phyloP scores from a whole-genome alignment of 176 grass and related monocot genomes.

The Carex parvula region DNA sequence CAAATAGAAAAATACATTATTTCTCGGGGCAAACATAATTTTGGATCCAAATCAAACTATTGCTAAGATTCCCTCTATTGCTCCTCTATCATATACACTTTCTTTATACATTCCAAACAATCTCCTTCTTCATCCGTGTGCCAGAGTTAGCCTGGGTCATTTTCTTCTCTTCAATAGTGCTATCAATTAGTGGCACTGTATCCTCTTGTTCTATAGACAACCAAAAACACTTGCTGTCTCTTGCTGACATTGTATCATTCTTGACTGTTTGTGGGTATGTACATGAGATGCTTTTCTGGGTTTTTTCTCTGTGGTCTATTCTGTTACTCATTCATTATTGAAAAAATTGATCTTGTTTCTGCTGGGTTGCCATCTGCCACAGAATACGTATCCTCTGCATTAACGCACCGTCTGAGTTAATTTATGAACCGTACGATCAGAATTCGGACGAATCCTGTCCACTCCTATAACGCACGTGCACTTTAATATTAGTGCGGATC shows the following conservation, averaged over 20 bases:
- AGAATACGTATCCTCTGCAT: no score
- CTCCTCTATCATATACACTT: neutral
- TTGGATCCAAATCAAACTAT: neutral
- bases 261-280: conserved; percentile 28
- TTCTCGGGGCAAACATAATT: neutral
- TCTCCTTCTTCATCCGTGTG: neutral
- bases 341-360: conserved; percentile 17
- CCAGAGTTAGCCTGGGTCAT: no score
- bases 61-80: neutral
- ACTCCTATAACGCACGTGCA: no score
- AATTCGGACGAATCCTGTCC: no score
- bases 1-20: neutral
- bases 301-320: conserved; percentile 24
- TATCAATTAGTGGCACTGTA: neutral
- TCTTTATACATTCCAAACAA: neutral
- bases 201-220: conserved; percentile 2
- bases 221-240: conserved; percentile 22
- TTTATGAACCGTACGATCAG: no score
- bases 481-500: no score
- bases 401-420: no score
- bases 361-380: conserved; percentile 12
- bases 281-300: conserved; percentile 33
- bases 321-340: conserved; percentile 31
- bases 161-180: no score
- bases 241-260: conserved; percentile 29